These are phyloP conservation scores for Psidium friedrichsthalianum DNA, from an alignment of 345 rosid species.

Conservation along the genomic window DNA sequence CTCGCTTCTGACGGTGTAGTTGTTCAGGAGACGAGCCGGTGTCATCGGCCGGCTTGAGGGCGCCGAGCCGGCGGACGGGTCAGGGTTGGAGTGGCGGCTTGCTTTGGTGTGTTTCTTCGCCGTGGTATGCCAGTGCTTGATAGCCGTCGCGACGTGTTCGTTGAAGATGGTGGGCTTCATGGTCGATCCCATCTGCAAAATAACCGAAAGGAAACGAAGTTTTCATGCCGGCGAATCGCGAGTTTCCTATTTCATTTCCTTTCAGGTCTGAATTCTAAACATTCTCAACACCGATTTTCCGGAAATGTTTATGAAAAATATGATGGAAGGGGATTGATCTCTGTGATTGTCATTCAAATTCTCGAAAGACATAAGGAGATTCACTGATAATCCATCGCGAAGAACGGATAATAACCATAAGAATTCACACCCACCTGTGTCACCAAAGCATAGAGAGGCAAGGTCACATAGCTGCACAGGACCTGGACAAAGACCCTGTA, in stretches of 20 bases:
- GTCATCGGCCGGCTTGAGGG: slow-evolving; percentile 62
- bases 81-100: slow-evolving; percentile 30
- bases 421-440: slow-evolving; percentile 21
- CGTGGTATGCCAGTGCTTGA: slow-evolving; percentile 56
- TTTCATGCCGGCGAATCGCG: not conserved
- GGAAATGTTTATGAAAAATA: not conserved
- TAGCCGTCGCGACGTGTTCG: slow-evolving; percentile 57
- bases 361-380: not conserved
- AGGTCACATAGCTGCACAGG: slow-evolving; percentile 45
- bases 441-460: slow-evolving; percentile 44
- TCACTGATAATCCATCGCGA: not conserved
- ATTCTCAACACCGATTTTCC: not conserved
- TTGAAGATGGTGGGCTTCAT: slow-evolving; percentile 86
- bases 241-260: not conserved
- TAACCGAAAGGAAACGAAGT: not conserved
- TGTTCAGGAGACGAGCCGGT: slow-evolving; percentile 56
- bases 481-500: slow-evolving; percentile 31
- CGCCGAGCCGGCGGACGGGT: slow-evolving; percentile 18
- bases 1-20: slow-evolving; percentile 24
- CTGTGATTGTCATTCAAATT: not conserved
- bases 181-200: slow-evolving; percentile 66
- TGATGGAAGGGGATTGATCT: not conserved
- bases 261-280: not conserved
- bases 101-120: slow-evolving; percentile 62
- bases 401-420: not conserved